A percentile compares a stretch with the other conserved stretches of the same genome.
phyloP scores from a whole-genome alignment of 192 early-diverging fungal species.

The Funneliformis mosseae region DNA sequence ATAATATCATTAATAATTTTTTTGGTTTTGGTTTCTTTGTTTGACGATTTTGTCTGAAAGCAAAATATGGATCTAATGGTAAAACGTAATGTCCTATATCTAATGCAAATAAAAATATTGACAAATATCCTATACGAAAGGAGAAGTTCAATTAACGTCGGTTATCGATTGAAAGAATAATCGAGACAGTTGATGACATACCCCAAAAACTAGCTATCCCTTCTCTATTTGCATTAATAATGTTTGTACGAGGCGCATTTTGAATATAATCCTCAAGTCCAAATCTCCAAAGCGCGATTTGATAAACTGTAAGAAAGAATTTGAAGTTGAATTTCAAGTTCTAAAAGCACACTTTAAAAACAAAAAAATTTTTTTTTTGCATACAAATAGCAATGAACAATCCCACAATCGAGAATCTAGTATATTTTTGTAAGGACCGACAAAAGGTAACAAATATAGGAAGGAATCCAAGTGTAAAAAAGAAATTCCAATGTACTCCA shows the following conservation, averaged over 20 bases:
- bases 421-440: constrained; percentile 49
- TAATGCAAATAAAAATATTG: constrained; percentile 79
- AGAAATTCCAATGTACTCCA: constrained; percentile 99
- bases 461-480: constrained; percentile 87
- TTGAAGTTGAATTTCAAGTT: not conserved
- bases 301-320: constrained; percentile 55
- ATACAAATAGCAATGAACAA: constrained; percentile 50
- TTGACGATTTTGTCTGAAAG: constrained; percentile 34
- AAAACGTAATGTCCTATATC: constrained; percentile 71
- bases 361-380: not conserved
- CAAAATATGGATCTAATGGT: constrained; percentile 46
- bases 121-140: constrained; percentile 66
- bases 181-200: constrained; percentile 31
- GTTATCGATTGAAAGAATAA: not conserved
- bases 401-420: constrained; percentile 60
- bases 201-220: constrained; percentile 83
- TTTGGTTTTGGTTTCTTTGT: constrained; percentile 47
- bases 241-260: constrained; percentile 65
- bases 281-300: constrained; percentile 52
- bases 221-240: constrained; percentile 88
- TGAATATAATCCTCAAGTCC: constrained; percentile 77
- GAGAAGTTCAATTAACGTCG: not conserved
- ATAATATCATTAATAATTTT: constrained; percentile 50
- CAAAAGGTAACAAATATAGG: constrained; percentile 76
- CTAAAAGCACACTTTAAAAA: constrained; percentile 6